Evolutionary conservation across 495 filamentous ascomycete genomes (phyloP).

Genomic region (Neurospora africana): DNA sequence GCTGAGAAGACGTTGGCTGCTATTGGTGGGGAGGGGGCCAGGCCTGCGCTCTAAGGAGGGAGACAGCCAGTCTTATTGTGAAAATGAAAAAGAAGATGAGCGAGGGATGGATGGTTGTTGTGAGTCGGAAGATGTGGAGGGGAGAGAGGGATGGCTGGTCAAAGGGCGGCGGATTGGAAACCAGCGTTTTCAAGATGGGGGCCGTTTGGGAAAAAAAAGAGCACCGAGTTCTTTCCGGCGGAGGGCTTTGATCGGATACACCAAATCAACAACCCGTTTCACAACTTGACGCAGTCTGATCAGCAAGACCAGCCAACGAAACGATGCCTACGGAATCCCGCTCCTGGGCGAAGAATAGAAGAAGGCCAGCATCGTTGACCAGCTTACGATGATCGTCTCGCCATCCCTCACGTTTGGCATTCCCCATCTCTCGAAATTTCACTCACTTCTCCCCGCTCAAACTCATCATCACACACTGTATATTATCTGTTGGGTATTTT

Average conservation of each 20-base stretch:
- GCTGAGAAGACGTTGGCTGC: conserved; percentile 25
- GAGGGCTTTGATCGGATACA: neutral
- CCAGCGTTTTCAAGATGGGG: neutral
- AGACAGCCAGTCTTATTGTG: neutral
- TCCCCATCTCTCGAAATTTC: neutral
- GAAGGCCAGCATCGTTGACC: neutral
- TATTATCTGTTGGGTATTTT: neutral
- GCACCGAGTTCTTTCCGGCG: neutral
- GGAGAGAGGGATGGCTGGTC: neutral
- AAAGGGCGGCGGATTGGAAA: neutral
- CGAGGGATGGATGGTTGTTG: neutral
- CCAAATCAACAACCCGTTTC: neutral
- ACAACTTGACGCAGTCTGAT: neutral
- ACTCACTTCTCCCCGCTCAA: neutral
- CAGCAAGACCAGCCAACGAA: neutral
- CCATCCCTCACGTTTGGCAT: neutral
- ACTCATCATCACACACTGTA: neutral
- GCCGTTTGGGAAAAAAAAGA: neutral
- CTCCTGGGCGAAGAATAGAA: neutral
- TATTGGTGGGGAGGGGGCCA: conserved; percentile 20
- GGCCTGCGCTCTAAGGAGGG: conserved; percentile 21
- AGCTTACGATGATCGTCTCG: neutral
- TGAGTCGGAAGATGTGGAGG: neutral
- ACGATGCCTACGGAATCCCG: neutral
- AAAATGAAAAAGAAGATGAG: neutral